Evolutionary conservation across 2,329 filamentous ascomycete species (phyloP).

Genomic region (Pseudogymnoascus sp.): DNA sequence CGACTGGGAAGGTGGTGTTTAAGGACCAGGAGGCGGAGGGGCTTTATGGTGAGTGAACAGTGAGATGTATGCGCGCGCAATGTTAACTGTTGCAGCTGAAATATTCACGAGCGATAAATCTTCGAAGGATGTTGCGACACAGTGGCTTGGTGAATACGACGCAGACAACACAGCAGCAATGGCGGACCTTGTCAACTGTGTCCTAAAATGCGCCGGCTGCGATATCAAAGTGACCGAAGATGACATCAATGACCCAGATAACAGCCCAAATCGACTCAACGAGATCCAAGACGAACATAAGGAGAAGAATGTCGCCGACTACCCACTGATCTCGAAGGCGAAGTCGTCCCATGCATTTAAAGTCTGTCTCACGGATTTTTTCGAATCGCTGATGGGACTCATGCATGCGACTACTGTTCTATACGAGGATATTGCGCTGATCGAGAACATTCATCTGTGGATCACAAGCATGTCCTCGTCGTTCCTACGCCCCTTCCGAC

Average conservation of each 20-base stretch:
- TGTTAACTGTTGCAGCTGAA: slow-evolving; percentile 41
- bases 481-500: slow-evolving; percentile 77
- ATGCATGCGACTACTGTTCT: slow-evolving; percentile 75
- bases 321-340: slow-evolving; percentile 77
- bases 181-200: slow-evolving; percentile 57
- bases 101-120: slow-evolving; percentile 53
- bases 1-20: slow-evolving; percentile 36
- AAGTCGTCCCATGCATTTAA: slow-evolving; percentile 73
- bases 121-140: slow-evolving; percentile 47
- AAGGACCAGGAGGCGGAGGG: slow-evolving; percentile 26
- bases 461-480: slow-evolving; percentile 85
- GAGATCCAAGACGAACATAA: slow-evolving; percentile 88
- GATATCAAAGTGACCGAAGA: slow-evolving; percentile 68
- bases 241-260: slow-evolving; percentile 85
- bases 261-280: slow-evolving; percentile 65
- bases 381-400: slow-evolving; percentile 64
- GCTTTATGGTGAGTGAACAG: slow-evolving; percentile 23
- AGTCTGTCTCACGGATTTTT: slow-evolving; percentile 68
- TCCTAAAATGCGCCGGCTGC: slow-evolving; percentile 68
- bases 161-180: slow-evolving; percentile 46
- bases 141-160: slow-evolving; percentile 52
- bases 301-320: slow-evolving; percentile 76
- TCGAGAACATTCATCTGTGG: slow-evolving; percentile 88
- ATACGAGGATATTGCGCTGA: slow-evolving; percentile 66
- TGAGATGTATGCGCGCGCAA: slow-evolving; percentile 3